A percentile compares a stretch with the other conserved stretches of the same genome.
Evolutionary conservation across 371 early-diverging fungal genomes (phyloP).

Genomic region (Mucor sp.): DNA sequence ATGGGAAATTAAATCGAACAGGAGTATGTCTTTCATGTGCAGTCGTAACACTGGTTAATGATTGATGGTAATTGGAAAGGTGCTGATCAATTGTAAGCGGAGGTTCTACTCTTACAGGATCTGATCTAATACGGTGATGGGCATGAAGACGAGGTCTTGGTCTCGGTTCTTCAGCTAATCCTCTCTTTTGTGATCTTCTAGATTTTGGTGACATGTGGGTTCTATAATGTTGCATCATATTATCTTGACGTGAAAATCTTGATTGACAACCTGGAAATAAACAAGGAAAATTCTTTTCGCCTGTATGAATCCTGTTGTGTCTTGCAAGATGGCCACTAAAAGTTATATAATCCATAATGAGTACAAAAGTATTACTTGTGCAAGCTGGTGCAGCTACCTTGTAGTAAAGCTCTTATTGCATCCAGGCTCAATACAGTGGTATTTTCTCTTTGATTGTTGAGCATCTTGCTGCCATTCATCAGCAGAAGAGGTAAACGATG

Average conservation of each 20-base stretch:
- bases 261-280: constrained; percentile 75
- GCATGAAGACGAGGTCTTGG: constrained; percentile 45
- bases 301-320: constrained; percentile 89
- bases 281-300: constrained; percentile 89
- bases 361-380: background rate
- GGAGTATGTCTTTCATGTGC: constrained; percentile 16
- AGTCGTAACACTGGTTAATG: background rate
- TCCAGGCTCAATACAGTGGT: constrained; percentile 55
- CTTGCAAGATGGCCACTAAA: constrained; percentile 79
- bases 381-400: constrained; percentile 35
- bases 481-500: constrained; percentile 4
- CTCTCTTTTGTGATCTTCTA: constrained; percentile 41
- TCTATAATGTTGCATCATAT: constrained; percentile 89
- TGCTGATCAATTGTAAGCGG: constrained; percentile 54
- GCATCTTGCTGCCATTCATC: constrained; percentile 18
- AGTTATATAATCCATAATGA: background rate
- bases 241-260: constrained; percentile 84
- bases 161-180: constrained; percentile 13
- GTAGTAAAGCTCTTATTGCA: constrained; percentile 67
- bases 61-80: constrained; percentile 35
- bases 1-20: constrained; percentile 24
- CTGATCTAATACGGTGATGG: constrained; percentile 47
- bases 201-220: constrained; percentile 78
- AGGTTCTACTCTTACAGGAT: constrained; percentile 33
- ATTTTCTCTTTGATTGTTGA: constrained; percentile 49